phyloP scores from a whole-genome alignment of 2,329 filamentous ascomycete species.

The Botrytis elliptica region DNA sequence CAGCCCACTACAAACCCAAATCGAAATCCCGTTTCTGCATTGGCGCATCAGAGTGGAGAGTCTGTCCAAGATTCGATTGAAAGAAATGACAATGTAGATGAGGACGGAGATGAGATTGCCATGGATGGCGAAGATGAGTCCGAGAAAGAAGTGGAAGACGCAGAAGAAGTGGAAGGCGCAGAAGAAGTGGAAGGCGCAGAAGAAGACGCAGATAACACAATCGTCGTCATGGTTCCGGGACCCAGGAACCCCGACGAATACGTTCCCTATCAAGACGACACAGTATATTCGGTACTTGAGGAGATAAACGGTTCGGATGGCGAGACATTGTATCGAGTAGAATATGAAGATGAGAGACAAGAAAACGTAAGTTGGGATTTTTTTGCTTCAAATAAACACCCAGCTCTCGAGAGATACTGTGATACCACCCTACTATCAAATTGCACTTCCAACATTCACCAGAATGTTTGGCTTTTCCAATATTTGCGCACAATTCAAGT shows the following conservation, averaged over 20 bases:
- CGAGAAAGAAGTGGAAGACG: not conserved
- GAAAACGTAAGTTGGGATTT: constrained; percentile 36
- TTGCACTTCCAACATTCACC: not conserved
- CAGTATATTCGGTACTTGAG: constrained; percentile 37
- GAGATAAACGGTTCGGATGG: constrained; percentile 29
- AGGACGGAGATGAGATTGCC: not conserved
- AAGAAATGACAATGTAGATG: not conserved
- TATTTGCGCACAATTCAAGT: not conserved
- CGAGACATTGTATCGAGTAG: constrained; percentile 34
- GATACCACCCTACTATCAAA: not conserved
- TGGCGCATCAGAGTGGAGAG: constrained; percentile 33
- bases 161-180: too few relatives aligned
- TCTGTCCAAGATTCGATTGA: constrained; percentile 22
- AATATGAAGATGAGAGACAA: constrained; percentile 38
- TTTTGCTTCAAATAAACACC: not conserved
- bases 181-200: not conserved
- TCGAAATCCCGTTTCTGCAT: constrained; percentile 26
- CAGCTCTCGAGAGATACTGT: not conserved
- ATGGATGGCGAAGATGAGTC: not conserved
- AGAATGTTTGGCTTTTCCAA: not conserved
- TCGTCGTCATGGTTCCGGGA: constrained; percentile 33
- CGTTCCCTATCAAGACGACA: constrained; percentile 32
- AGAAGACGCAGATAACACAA: constrained; percentile 15
- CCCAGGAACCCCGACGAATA: constrained; percentile 37
- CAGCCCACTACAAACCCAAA: constrained; percentile 25